Evolutionary conservation across 352 stramenopile species (phyloP), one percentile per base, ranked within the genome.

Genomic region (Phytophthora boehmeriae): DNA sequence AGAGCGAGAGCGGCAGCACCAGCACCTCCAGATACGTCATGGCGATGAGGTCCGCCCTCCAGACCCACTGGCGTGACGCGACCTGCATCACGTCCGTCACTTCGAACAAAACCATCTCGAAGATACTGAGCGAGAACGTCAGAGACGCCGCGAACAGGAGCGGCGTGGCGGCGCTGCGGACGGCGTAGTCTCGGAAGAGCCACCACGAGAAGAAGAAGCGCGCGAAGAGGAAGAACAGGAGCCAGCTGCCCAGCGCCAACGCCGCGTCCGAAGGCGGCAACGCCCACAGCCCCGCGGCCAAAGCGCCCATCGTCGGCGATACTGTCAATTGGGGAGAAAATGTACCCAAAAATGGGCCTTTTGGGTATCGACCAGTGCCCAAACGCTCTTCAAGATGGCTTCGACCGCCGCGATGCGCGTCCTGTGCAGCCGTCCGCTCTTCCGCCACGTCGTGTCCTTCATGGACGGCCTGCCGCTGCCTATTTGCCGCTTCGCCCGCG

Each of bases 111-210:
- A 95, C 80, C 67, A 93, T 78, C 59, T 95, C 59, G 52, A 93
- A 92, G 44, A 95, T 80, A 34, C 76, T 90, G 36, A 95, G 74
- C 11, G 81, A 92, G 55, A 92, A 91, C 53, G 76, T 88, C 54
- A 95, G 78, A 25, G 78, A 86, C 9, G 80, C 58, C 34, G 80
- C 83, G 71, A 95, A 95, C 41, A 95, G 76, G 47, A 86, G 54
- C 45, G 83, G 83, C 39, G 82, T 82, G 50, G 59, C 65, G 30
- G 49, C 54, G 28, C 66, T 76, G 47, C 84, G 86, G 52, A 95
- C 78, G 25, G 88, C 82, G 53, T 95, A 95, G 67, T 95, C 86
- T 13, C 80, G 82, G 66, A 95, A 93, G 43, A 95, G 76, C 83
- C 86, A 93, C 76, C 73, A 83, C 19, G 83, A 78, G 73, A 95